Evolutionary conservation across 2,329 filamentous ascomycete genomes (phyloP).

Genomic region (Cladorrhinum sp.): DNA sequence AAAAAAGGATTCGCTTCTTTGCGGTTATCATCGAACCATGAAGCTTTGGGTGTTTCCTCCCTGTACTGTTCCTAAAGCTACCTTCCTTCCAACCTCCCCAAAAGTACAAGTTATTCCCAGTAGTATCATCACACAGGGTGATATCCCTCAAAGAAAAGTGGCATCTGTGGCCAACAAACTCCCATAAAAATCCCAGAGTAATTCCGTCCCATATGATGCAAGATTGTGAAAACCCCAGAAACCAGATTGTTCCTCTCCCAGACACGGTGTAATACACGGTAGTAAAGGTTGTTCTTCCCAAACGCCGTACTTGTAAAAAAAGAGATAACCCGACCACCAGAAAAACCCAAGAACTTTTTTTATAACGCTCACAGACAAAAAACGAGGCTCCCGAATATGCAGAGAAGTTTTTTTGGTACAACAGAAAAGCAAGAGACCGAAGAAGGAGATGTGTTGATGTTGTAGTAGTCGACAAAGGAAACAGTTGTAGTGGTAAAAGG

Average conservation of each 20-base stretch:
- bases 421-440: constrained; percentile 1
- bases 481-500: background rate
- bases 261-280: too few relatives aligned
- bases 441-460: background rate
- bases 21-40: background rate
- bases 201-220: background rate
- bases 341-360: constrained; percentile 4
- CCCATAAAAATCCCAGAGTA: background rate
- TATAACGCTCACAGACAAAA: constrained; percentile 6
- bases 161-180: background rate
- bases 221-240: background rate
- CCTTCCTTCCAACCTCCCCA: too few relatives aligned
- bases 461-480: constrained; percentile 5
- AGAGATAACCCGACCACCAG: background rate
- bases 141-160: background rate
- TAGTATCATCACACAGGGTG: background rate
- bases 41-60: too few relatives aligned
- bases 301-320: background rate
- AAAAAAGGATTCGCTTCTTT: background rate
- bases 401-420: constrained; percentile 7
- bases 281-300: background rate
- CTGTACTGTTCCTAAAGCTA: too few relatives aligned
- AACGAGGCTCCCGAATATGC: constrained; percentile 1
- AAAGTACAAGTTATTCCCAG: too few relatives aligned
- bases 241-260: too few relatives aligned